These are phyloP conservation scores for Clausena lansium DNA, from an alignment of 345 rosid genomes.

Conservation along the genomic window DNA sequence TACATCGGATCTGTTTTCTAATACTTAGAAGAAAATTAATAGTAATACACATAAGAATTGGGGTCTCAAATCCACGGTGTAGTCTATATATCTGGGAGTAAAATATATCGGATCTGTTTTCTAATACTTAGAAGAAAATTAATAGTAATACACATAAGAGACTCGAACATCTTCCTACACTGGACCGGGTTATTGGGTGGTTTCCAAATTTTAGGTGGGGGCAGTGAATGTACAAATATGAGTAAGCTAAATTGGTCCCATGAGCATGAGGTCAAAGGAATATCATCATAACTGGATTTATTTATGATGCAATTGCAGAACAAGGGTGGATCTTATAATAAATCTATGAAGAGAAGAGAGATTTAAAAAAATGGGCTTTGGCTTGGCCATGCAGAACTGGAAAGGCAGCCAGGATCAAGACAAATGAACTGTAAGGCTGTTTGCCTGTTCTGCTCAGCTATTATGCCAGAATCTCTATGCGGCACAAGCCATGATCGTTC, in stretches of 20 bases:
- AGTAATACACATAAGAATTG: too few relatives aligned
- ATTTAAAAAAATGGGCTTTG: neutral
- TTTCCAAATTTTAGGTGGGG: too few relatives aligned
- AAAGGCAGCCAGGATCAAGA: slow-evolving; percentile 10
- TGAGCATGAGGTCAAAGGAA: neutral
- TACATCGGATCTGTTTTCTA: too few relatives aligned
- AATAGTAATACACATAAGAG: too few relatives aligned
- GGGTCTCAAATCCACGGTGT: too few relatives aligned
- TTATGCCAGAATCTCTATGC: slow-evolving; percentile 21
- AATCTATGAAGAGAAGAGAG: neutral
- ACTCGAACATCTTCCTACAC: too few relatives aligned
- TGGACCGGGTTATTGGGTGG: too few relatives aligned
- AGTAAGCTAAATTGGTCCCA: neutral
- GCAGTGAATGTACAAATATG: too few relatives aligned
- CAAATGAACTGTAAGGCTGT: slow-evolving; percentile 22
- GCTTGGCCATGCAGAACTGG: slow-evolving; percentile 9
- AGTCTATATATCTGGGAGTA: too few relatives aligned
- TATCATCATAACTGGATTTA: neutral
- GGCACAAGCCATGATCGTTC: neutral
- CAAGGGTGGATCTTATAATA: neutral
- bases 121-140: too few relatives aligned
- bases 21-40: too few relatives aligned
- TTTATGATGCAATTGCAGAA: neutral
- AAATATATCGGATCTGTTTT: too few relatives aligned
- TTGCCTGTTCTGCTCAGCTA: neutral